Evolutionary conservation across 768 basidiomycete species (phyloP).

Genomic region (Collybia sordida): DNA sequence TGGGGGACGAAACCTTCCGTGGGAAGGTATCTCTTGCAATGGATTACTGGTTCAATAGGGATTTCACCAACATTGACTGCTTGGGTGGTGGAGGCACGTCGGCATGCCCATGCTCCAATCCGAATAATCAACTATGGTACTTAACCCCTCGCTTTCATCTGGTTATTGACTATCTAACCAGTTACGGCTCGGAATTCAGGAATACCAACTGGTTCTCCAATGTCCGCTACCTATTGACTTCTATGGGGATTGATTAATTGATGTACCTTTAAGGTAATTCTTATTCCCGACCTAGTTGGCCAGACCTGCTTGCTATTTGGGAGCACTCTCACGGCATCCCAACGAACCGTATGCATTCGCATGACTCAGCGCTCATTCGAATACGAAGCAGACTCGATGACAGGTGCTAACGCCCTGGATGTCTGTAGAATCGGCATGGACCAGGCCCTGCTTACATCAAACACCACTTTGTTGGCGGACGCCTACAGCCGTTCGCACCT

Average conservation of each 20-base stretch:
- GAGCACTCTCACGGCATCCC: conserved; percentile 38
- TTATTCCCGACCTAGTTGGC: conserved; percentile 57
- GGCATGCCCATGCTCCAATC: conserved; percentile 55
- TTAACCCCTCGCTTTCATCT: not conserved
- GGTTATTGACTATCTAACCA: not conserved
- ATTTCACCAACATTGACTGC: conserved; percentile 54
- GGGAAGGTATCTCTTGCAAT: conserved; percentile 48
- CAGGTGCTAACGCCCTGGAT: conserved; percentile 68
- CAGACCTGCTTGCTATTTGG: conserved; percentile 57
- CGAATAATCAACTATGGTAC: conserved; percentile 39
- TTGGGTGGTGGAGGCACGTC: conserved; percentile 52
- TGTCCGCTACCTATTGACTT: conserved; percentile 22
- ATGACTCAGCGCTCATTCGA: conserved; percentile 54
- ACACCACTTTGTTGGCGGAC: conserved; percentile 44
- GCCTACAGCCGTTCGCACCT: conserved; percentile 51
- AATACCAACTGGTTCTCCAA: conserved; percentile 70
- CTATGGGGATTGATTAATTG: not conserved
- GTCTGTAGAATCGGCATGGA: conserved; percentile 64
- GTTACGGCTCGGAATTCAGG: conserved; percentile 30
- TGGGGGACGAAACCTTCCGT: conserved; percentile 37
- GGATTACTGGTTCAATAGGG: conserved; percentile 64
- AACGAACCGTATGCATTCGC: conserved; percentile 44
- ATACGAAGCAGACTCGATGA: conserved; percentile 46
- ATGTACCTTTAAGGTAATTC: conserved; percentile 44
- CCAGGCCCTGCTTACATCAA: conserved; percentile 38